phyloP scores from a whole-genome alignment of 805 yeast genomes.

The Candida cerambycidarum region DNA sequence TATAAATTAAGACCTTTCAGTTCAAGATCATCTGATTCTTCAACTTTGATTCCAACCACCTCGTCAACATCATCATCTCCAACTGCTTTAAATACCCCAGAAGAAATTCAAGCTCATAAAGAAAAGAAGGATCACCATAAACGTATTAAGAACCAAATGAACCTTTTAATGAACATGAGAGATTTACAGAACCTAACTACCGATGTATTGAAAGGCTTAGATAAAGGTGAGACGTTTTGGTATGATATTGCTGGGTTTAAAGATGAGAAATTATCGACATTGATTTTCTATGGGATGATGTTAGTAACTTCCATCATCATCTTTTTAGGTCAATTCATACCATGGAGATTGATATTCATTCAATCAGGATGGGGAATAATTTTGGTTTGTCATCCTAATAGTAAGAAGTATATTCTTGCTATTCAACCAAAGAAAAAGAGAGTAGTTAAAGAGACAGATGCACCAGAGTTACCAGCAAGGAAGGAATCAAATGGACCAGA shows the following conservation, averaged over 20 bases:
- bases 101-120: conserved; percentile 11
- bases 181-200: conserved; percentile 70
- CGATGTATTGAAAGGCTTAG: conserved; percentile 49
- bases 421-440: conserved; percentile 14
- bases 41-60: conserved; percentile 12
- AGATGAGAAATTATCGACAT: conserved; percentile 67
- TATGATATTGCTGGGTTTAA: conserved; percentile 67
- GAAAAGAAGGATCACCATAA: conserved; percentile 18
- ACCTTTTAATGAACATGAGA: conserved; percentile 61
- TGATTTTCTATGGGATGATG: conserved; percentile 44
- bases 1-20: conserved; percentile 11
- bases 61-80: conserved; percentile 10
- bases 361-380: conserved; percentile 56
- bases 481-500: conserved; percentile 6
- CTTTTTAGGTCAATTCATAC: conserved; percentile 52
- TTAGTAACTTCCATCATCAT: conserved; percentile 36
- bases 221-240: conserved; percentile 53
- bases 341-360: conserved; percentile 64
- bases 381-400: conserved; percentile 59
- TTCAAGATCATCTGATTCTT: conserved; percentile 18
- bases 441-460: conserved; percentile 1
- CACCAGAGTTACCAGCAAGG: conserved; percentile 2
- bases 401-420: conserved; percentile 28
- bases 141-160: conserved; percentile 35
- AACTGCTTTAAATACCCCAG: conserved; percentile 12